These are phyloP conservation scores for Climacium dendroides DNA, from an alignment of 225 moss, liverwort and hornwort species.

Conservation along the genomic window DNA sequence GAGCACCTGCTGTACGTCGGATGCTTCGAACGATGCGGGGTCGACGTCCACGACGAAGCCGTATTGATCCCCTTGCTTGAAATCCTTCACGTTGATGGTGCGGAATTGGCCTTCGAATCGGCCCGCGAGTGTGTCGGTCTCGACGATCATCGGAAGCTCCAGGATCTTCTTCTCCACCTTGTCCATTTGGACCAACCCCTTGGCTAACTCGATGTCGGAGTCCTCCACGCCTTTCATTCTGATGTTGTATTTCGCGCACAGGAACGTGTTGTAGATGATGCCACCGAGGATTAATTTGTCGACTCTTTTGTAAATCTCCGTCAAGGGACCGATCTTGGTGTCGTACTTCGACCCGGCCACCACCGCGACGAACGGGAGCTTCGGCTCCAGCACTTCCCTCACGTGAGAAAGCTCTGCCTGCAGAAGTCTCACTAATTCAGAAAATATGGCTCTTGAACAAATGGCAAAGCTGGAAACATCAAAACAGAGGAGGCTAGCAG, in stretches of 20 bases:
- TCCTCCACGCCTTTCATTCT: slow-evolving; percentile 75
- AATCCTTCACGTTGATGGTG: slow-evolving; percentile 49
- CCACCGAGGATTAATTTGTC: slow-evolving; percentile 70
- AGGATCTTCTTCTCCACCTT: slow-evolving; percentile 63
- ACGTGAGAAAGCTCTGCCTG: slow-evolving; percentile 79
- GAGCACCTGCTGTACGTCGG: slow-evolving; percentile 26
- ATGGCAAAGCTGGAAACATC: background rate
- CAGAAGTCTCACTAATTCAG: background rate
- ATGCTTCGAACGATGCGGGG: slow-evolving; percentile 42
- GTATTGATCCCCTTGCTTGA: slow-evolving; percentile 50
- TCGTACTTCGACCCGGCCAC: slow-evolving; percentile 92
- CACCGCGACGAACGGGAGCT: slow-evolving; percentile 64
- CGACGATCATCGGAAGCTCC: slow-evolving; percentile 58
- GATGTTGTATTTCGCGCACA: slow-evolving; percentile 74
- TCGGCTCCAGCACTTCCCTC: slow-evolving; percentile 59
- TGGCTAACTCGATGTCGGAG: slow-evolving; percentile 79
- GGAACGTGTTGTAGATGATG: slow-evolving; percentile 84
- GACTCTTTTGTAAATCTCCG: slow-evolving; percentile 66
- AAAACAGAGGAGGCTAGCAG: background rate
- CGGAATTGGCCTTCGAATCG: slow-evolving; percentile 63
- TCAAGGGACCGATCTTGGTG: slow-evolving; percentile 83
- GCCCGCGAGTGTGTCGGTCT: slow-evolving; percentile 60
- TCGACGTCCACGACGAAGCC: slow-evolving; percentile 72
- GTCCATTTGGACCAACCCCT: slow-evolving; percentile 67
- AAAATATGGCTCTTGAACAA: background rate